Evolutionary conservation across 352 stramenopile genomes (phyloP).

Genomic region (Pythium dissimile): DNA sequence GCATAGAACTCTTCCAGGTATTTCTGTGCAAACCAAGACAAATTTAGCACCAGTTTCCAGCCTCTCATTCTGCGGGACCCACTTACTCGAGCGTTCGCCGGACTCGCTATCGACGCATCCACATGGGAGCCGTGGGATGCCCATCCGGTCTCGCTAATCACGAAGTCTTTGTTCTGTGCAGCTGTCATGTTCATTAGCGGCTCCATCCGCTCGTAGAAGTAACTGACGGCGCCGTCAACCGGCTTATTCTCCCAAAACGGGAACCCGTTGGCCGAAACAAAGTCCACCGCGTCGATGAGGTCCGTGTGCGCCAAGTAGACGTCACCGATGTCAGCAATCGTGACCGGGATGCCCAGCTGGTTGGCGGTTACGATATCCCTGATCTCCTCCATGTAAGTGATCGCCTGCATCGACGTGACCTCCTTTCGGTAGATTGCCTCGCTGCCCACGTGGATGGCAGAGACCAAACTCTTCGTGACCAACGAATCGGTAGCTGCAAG

Average conservation of each 20-base stretch:
- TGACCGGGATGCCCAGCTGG: conserved; percentile 36
- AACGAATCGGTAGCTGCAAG: background rate
- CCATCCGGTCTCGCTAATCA: conserved; percentile 74
- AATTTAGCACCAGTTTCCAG: background rate
- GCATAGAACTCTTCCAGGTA: conserved; percentile 62
- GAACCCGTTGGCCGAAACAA: conserved; percentile 61
- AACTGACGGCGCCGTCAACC: conserved; percentile 28
- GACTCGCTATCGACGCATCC: conserved; percentile 37
- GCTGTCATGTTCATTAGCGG: conserved; percentile 31
- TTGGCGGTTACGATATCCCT: conserved; percentile 28
- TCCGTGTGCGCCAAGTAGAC: conserved; percentile 47
- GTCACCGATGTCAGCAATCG: conserved; percentile 67
- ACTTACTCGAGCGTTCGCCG: conserved; percentile 35
- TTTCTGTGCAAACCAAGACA: conserved; percentile 14
- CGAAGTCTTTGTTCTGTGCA: conserved; percentile 36
- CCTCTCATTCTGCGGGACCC: background rate
- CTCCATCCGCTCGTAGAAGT: conserved; percentile 41
- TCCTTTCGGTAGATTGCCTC: conserved; percentile 66
- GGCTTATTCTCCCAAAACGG: conserved; percentile 62
- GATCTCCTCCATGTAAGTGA: conserved; percentile 39
- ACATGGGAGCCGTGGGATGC: conserved; percentile 33
- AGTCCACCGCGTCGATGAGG: conserved; percentile 46
- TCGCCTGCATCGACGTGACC: conserved; percentile 38
- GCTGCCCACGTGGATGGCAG: conserved; percentile 60
- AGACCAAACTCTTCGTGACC: conserved; percentile 18